Evolutionary conservation across 2,329 filamentous ascomycete species (phyloP).

Genomic region (Stemphylium vesicarium): DNA sequence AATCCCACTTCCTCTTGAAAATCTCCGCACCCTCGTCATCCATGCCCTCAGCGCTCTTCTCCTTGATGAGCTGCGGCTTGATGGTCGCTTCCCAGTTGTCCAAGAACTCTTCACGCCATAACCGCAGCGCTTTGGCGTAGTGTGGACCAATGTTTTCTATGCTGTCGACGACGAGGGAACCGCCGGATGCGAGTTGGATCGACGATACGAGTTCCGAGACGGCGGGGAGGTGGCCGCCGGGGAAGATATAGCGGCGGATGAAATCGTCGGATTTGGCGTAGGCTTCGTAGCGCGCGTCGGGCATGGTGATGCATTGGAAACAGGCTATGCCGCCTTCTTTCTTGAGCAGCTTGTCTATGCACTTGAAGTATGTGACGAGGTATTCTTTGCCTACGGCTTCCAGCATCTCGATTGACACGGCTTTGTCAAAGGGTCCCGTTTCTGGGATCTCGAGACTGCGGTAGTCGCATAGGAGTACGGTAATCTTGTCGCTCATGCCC

Average conservation of each 20-base stretch:
- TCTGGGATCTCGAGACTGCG: slow-evolving; percentile 63
- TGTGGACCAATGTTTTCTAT: slow-evolving; percentile 77
- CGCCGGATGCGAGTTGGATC: slow-evolving; percentile 66
- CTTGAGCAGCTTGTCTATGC: slow-evolving; percentile 69
- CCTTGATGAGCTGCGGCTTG: slow-evolving; percentile 62
- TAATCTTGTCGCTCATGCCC: slow-evolving; percentile 65
- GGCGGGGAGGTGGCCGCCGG: slow-evolving; percentile 75
- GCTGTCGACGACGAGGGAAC: slow-evolving; percentile 68
- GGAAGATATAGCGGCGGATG: slow-evolving; percentile 79
- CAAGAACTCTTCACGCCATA: slow-evolving; percentile 73
- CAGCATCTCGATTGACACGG: slow-evolving; percentile 79
- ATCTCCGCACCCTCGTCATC: slow-evolving; percentile 69
- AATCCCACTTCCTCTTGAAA: slow-evolving; percentile 76
- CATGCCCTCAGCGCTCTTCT: slow-evolving; percentile 66
- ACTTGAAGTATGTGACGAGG: slow-evolving; percentile 70
- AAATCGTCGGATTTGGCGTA: slow-evolving; percentile 74
- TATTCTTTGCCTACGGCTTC: slow-evolving; percentile 75
- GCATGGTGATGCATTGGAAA: slow-evolving; percentile 81
- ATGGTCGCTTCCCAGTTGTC: slow-evolving; percentile 67
- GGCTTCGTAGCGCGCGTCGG: slow-evolving; percentile 68
- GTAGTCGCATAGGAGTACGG: slow-evolving; percentile 73
- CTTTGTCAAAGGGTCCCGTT: slow-evolving; percentile 66
- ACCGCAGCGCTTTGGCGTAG: slow-evolving; percentile 70
- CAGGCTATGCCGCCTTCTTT: slow-evolving; percentile 69
- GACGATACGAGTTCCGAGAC: slow-evolving; percentile 69